These are phyloP conservation scores for Xylariales sp. DNA, from an alignment of 2,329 filamentous ascomycete species.

Conservation along the genomic window DNA sequence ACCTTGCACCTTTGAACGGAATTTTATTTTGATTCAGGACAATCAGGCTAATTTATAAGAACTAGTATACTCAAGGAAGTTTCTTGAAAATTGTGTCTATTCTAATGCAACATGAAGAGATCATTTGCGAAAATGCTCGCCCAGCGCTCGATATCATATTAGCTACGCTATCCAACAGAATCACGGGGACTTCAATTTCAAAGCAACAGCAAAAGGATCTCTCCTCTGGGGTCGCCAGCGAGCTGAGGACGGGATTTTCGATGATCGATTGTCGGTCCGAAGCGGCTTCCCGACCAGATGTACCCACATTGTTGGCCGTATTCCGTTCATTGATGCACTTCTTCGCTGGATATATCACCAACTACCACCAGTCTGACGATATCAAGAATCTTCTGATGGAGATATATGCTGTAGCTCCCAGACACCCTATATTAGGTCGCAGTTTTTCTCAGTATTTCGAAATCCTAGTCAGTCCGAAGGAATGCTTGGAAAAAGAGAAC, in stretches of 20 bases:
- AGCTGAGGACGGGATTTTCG: constrained; percentile 4
- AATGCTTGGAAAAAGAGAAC: constrained; percentile 19
- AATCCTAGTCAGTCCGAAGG: constrained; percentile 20
- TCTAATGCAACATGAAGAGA: no score
- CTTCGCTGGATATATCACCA: constrained; percentile 23
- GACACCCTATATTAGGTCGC: constrained; percentile 15
- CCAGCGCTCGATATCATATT: constrained; percentile 20
- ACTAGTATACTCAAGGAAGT: constrained; percentile 13
- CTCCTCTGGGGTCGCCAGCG: no score
- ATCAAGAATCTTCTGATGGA: constrained; percentile 16
- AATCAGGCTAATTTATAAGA: constrained; percentile 4
- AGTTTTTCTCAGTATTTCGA: constrained; percentile 20
- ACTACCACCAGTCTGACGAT: constrained; percentile 12
- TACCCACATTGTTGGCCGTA: constrained; percentile 9
- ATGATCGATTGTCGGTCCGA: background rate
- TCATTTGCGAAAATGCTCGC: no score
- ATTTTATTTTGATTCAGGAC: no score
- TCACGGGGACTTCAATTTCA: no score
- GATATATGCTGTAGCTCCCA: constrained; percentile 12
- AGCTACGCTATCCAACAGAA: constrained; percentile 21
- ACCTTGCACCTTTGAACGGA: background rate
- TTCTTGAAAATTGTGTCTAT: no score
- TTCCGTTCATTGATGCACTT: constrained; percentile 23
- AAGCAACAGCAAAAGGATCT: no score
- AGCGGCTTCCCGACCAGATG: background rate